Evolutionary conservation across 2,329 filamentous ascomycete species (phyloP), one percentile per base, ranked within the genome.

Genomic region (Acephala macrosclerotiorum): DNA sequence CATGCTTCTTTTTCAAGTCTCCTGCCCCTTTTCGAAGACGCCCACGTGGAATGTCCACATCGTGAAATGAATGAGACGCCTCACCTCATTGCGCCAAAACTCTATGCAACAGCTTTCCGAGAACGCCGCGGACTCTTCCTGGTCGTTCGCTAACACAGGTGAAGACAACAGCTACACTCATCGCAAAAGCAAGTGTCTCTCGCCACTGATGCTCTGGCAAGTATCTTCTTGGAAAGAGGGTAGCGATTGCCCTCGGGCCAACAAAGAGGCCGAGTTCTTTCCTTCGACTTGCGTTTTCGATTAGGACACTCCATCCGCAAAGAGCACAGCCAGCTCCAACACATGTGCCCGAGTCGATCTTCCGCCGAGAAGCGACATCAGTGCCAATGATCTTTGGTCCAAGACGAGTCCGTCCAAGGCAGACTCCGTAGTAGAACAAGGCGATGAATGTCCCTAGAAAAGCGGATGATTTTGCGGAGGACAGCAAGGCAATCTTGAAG

Each of bases 351-450:
- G 82, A 78, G 66, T 90, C 87, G 65, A 90, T 85, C 59, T 74
- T 76, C 74, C 87, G 85, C 29, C 83, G 78, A 26, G 79, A 74
- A 1, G 76, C 71, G 0, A 77, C 77, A 66, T 87, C 83, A 20
- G 75, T 80, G n/a, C 87, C 85, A 26, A 94, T 80, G 14, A 95
- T 25, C 38, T 76, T 85, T 0, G 93, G 93, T 0, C 93, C 93
- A 7, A 96, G 67, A 35, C 91, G 85, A 1, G 89, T 94, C 53
- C 93, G 87, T 6, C 88, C 83, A 0, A 96, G 86, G 75, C 93
- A 97, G 3, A 96, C 91, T 33, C 91, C 89, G 76, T 96, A 96
- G 80, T 94, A 96, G 77, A 95, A 96, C 12, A 94, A 80, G 0
- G 87, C 82, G 70, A 96, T 91, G 77, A 95, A 96, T 0, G 88